Percentiles rank a stretch among this genome's conserved stretches.
Evolutionary conservation across 139 green algal species (phyloP).

Genomic region (Desmodesmus armatus): DNA sequence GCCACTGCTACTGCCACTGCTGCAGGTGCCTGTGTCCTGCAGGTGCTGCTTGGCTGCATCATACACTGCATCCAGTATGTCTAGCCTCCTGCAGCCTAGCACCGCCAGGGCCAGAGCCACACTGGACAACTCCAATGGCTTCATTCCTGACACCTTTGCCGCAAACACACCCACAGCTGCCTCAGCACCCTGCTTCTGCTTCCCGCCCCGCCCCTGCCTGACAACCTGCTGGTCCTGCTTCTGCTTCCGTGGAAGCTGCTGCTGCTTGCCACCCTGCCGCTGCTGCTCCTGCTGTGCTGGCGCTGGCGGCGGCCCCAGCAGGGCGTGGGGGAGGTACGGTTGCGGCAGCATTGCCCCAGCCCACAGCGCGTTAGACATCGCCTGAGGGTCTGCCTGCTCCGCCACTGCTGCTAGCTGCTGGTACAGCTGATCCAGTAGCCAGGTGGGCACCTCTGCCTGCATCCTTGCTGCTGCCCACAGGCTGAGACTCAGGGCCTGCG

Average conservation of each 20-base stretch:
- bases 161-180: neutral
- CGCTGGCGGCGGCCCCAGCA: neutral
- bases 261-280: too few relatives aligned
- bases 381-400: conserved; percentile 1
- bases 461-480: conserved; percentile 8
- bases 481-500: neutral
- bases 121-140: conserved; percentile 24
- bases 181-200: neutral
- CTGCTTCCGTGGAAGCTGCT: too few relatives aligned
- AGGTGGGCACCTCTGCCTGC: neutral
- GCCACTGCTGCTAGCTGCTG: neutral
- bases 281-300: conserved; percentile 14
- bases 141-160: neutral
- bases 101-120: neutral
- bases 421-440: neutral
- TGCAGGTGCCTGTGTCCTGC: neutral
- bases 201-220: neutral
- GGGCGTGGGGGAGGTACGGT: neutral
- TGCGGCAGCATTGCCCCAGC: neutral
- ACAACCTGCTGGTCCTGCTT: neutral
- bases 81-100: neutral
- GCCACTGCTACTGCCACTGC: conserved; percentile 4
- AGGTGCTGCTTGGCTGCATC: neutral
- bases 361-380: conserved; percentile 17
- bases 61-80: neutral